These are phyloP conservation scores for Trifolium fragiferum DNA, from an alignment of 306 rosid genomes.

Conservation along the genomic window DNA sequence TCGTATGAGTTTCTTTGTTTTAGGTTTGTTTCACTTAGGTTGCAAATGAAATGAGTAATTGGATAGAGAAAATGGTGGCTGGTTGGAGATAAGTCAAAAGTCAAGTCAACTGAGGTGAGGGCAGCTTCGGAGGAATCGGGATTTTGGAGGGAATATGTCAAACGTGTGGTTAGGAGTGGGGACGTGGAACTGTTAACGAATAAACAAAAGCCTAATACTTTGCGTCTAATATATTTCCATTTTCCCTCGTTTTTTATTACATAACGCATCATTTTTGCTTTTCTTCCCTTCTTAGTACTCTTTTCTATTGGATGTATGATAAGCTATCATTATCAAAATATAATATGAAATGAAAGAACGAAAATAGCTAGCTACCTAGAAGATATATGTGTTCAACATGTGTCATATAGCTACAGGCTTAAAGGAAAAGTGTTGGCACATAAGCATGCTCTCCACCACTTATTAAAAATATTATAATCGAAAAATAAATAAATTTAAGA, in stretches of 20 bases:
- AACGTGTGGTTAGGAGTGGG: background rate
- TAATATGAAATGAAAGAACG: background rate
- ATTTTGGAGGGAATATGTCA: slow-evolving; percentile 42
- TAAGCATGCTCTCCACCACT: background rate
- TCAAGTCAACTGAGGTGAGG: background rate
- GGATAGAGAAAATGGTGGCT: slow-evolving; percentile 18
- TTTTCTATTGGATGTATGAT: background rate
- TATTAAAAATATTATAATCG: too few relatives aligned
- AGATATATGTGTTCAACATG: background rate
- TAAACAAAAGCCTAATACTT: slow-evolving; percentile 12
- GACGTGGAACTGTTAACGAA: background rate
- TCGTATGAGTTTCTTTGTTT: background rate
- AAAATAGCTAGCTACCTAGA: background rate
- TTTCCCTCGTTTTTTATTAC: background rate
- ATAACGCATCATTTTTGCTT: background rate
- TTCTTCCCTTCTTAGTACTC: background rate
- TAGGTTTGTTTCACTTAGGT: background rate
- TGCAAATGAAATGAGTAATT: background rate
- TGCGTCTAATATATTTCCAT: background rate
- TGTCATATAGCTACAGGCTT: background rate
- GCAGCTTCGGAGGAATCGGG: background rate
- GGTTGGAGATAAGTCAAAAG: background rate
- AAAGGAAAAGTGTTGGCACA: background rate
- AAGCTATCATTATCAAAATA: background rate
- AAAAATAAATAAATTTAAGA: background rate